Evolutionary conservation across 2,329 filamentous ascomycete genomes (phyloP).

Genomic region (Pseudodiploospora longispora): DNA sequence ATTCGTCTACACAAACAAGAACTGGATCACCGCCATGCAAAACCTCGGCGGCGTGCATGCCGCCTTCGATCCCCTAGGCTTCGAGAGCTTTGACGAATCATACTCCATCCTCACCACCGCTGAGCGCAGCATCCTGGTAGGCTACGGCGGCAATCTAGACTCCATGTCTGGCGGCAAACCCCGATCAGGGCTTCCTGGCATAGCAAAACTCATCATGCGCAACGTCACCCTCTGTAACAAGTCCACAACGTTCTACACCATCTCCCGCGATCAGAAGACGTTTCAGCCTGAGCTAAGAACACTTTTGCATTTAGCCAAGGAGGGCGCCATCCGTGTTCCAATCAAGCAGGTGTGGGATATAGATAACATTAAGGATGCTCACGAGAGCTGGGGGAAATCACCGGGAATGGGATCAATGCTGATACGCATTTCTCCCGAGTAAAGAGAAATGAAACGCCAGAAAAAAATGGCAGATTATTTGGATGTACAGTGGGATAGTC

Average conservation of each 20-base stretch:
- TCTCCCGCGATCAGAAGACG: slow-evolving; percentile 24
- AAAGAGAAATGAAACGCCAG: neutral
- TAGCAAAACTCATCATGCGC: slow-evolving; percentile 27
- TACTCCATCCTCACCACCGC: slow-evolving; percentile 31
- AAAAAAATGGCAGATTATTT: too few species aligned
- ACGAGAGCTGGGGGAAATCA: slow-evolving; percentile 27
- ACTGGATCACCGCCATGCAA: slow-evolving; percentile 39
- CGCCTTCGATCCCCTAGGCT: slow-evolving; percentile 41
- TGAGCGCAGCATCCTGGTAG: slow-evolving; percentile 31
- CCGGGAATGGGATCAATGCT: slow-evolving; percentile 28
- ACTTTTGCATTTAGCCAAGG: slow-evolving; percentile 22
- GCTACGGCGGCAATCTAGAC: slow-evolving; percentile 29
- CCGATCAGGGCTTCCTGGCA: slow-evolving; percentile 22
- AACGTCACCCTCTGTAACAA: slow-evolving; percentile 20
- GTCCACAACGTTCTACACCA: slow-evolving; percentile 27
- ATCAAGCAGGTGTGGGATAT: slow-evolving; percentile 34
- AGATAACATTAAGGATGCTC: slow-evolving; percentile 30
- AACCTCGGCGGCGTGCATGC: slow-evolving; percentile 36
- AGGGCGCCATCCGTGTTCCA: slow-evolving; percentile 24
- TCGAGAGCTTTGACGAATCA: slow-evolving; percentile 42
- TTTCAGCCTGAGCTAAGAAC: slow-evolving; percentile 23
- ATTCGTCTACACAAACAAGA: slow-evolving; percentile 40
- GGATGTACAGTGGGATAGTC: too few species aligned
- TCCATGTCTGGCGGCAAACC: slow-evolving; percentile 21
- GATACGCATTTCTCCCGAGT: slow-evolving; percentile 18